Conservation (phyloP, 1,284 basidiomycete genomes). For the Moesziomyces parantarcticus region DNA sequence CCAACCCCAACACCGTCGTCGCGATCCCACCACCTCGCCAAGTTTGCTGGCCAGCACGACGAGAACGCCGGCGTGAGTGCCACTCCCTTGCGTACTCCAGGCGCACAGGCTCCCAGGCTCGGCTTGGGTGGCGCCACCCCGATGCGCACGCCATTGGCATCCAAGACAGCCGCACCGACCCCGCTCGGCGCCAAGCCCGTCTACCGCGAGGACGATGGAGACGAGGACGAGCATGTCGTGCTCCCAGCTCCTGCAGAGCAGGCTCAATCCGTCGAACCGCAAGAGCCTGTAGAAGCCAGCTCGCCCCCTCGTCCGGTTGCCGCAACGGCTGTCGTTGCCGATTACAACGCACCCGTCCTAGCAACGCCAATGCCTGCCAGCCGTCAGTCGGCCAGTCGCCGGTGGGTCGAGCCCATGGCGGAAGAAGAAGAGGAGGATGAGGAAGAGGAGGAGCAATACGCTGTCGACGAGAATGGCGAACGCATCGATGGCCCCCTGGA, state of each 20-base stretch:
- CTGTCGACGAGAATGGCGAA: slow-evolving; percentile 22
- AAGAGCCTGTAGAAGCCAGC: slow-evolving; percentile 1
- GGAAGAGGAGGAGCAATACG: slow-evolving; percentile 27
- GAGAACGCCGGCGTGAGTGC: slow-evolving; percentile 50
- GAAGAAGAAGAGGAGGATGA: slow-evolving; percentile 52
- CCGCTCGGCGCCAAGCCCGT: slow-evolving; percentile 31
- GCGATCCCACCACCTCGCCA: slow-evolving; percentile 16
- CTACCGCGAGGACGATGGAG: slow-evolving; percentile 48
- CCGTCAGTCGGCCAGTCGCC: slow-evolving; percentile 37
- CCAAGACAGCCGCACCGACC: slow-evolving; percentile 14
- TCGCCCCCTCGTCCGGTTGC: slow-evolving; percentile 7
- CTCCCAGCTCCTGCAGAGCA: not conserved
- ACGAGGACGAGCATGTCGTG: slow-evolving; percentile 28
- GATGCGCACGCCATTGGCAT: slow-evolving; percentile 41
- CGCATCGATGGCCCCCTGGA: slow-evolving; percentile 9
- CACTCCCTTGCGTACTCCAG: slow-evolving; percentile 40
- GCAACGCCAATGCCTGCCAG: slow-evolving; percentile 45
- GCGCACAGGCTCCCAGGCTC: slow-evolving; percentile 9
- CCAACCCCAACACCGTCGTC: slow-evolving; percentile 51
- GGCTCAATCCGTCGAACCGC: not conserved
- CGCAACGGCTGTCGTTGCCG: not conserved
- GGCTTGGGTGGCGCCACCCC: slow-evolving; percentile 40
- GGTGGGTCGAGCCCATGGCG: slow-evolving; percentile 49
- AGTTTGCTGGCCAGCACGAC: slow-evolving; percentile 27
- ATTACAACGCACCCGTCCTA: slow-evolving; percentile 7